Percentiles rank a stretch among this genome's conserved stretches.
Conservation (phyloP, 129 eudicot genomes). For the Lactuca saligna region DNA sequence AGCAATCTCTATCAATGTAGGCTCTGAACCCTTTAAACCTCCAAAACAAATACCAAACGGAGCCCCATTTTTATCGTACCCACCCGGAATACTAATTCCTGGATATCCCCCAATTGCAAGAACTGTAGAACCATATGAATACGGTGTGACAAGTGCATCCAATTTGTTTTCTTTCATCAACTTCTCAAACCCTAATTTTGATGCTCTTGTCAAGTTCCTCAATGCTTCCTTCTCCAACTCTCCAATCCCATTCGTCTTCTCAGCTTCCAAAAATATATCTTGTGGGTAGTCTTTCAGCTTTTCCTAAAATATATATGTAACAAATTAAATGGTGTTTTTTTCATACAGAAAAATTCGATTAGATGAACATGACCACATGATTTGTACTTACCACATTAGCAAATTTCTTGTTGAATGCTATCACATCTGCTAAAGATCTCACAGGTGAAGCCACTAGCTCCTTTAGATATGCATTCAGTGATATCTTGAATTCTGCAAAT, state of each 20-base stretch:
- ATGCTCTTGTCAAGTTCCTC: conserved; percentile 37
- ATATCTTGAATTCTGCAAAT: conserved; percentile 50
- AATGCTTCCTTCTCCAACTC: conserved; percentile 35
- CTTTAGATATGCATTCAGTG: conserved; percentile 41
- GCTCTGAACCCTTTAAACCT: conserved; percentile 62
- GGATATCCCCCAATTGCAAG: conserved; percentile 63
- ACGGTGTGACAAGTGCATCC: conserved; percentile 64
- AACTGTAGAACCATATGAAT: conserved; percentile 25
- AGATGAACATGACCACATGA: neutral
- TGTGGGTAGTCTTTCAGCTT: conserved; percentile 49
- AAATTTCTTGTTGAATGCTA: conserved; percentile 52
- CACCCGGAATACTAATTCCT: conserved; percentile 57
- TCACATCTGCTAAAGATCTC: conserved; percentile 62
- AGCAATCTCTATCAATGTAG: conserved; percentile 56
- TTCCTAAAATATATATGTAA: conserved; percentile 42
- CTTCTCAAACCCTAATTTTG: conserved; percentile 58
- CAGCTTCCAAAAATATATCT: conserved; percentile 48
- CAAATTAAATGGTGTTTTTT: neutral
- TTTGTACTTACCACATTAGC: conserved; percentile 37
- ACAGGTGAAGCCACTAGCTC: conserved; percentile 58
- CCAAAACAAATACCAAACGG: conserved; percentile 54
- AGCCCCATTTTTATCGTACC: conserved; percentile 35
- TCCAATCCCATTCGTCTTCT: conserved; percentile 59
- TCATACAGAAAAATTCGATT: too few species aligned
- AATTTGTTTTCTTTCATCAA: conserved; percentile 55